Conservation (phyloP, 2,329 filamentous ascomycete genomes). For the Alternaria arbusti region DNA sequence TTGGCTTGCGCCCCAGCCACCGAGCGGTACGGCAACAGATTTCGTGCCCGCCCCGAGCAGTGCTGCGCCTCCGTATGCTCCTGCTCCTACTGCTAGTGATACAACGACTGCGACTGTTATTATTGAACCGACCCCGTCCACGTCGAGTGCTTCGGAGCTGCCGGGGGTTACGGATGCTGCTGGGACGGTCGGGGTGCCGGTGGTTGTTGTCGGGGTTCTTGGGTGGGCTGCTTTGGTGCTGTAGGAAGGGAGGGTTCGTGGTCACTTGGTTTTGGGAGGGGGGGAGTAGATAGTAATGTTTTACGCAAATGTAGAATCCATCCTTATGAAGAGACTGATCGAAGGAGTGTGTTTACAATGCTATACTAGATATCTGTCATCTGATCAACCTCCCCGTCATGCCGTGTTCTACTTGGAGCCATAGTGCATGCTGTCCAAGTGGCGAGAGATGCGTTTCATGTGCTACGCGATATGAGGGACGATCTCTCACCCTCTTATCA, state of each 20-base stretch:
- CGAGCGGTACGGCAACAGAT: background rate
- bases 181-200: constrained; percentile 16
- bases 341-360: background rate
- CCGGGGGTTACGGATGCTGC: constrained; percentile 31
- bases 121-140: constrained; percentile 7
- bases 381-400: background rate
- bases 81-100: constrained; percentile 15
- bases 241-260: constrained; percentile 1
- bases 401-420: background rate
- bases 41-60: background rate
- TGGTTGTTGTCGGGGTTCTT: constrained; percentile 23
- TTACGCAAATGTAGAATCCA: background rate
- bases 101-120: constrained; percentile 4
- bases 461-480: no score
- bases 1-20: background rate
- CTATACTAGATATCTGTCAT: background rate
- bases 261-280: no score
- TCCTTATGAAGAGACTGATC: background rate
- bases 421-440: background rate
- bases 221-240: constrained; percentile 27
- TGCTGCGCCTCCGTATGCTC: constrained; percentile 3
- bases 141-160: background rate
- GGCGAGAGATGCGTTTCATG: no score
- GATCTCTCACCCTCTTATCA: no score
- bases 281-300: background rate